Evolutionary conservation across 805 yeast genomes (phyloP).

Genomic region (Ogataea trehaloabstinens): DNA sequence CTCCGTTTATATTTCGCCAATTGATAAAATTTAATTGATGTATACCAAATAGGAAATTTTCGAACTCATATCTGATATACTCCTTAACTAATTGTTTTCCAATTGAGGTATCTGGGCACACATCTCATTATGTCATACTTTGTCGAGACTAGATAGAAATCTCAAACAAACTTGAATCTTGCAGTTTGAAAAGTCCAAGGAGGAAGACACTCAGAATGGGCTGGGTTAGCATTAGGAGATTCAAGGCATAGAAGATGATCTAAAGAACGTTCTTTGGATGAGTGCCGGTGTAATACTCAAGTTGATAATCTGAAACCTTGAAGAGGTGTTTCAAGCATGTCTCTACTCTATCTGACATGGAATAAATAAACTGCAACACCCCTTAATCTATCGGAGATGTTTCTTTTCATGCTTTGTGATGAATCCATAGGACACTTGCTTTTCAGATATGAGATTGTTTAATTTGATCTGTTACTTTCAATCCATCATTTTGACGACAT

Average conservation of each 20-base stretch:
- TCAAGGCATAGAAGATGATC: no score
- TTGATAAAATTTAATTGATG: conserved; percentile 10
- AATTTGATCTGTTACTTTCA: neutral
- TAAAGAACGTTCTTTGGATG: no score
- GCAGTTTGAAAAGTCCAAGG: no score
- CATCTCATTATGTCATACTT: neutral
- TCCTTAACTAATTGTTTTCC: neutral
- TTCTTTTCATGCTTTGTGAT: conserved; percentile 1
- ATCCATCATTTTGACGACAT: neutral
- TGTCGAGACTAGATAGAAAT: neutral
- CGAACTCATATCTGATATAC: no score
- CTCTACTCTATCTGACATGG: conserved; percentile 1
- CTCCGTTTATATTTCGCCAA: no score
- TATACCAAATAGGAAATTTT: conserved; percentile 15
- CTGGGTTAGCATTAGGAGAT: no score
- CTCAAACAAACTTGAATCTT: conserved; percentile 1
- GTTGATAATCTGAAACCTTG: no score
- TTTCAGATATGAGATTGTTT: neutral
- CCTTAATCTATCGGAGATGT: neutral
- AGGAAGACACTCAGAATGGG: no score
- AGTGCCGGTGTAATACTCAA: no score
- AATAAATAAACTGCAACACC: neutral
- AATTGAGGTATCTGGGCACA: neutral
- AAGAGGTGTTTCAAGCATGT: no score
- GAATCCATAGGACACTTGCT: neutral